phyloP scores from a whole-genome alignment of 805 yeast genomes.

The baker's yeast (Saccharomyces cerevisiae) region DNA sequence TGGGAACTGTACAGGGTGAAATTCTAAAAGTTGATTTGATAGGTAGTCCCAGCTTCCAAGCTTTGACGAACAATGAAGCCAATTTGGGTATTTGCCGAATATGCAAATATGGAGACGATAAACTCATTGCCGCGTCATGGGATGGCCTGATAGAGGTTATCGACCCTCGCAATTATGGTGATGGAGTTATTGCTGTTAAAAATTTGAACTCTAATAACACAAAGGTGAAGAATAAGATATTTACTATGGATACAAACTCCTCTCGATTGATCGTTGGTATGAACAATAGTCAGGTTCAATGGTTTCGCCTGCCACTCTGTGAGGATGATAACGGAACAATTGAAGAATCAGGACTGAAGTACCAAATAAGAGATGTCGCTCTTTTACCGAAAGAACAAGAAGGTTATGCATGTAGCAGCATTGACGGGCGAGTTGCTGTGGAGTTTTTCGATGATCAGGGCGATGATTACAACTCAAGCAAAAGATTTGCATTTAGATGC shows the following conservation, averaged over 20 bases:
- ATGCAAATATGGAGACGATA: slow-evolving; percentile 10
- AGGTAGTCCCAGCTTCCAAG: slow-evolving; percentile 33
- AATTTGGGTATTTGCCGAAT: slow-evolving; percentile 33
- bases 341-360: slow-evolving; percentile 54
- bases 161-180: slow-evolving; percentile 29
- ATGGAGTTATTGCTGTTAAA: slow-evolving; percentile 14
- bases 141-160: slow-evolving; percentile 43
- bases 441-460: slow-evolving; percentile 49
- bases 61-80: slow-evolving; percentile 30
- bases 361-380: slow-evolving; percentile 51
- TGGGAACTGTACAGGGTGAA: slow-evolving; percentile 50
- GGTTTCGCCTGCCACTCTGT: slow-evolving; percentile 12
- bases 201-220: slow-evolving; percentile 2
- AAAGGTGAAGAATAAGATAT: slow-evolving; percentile 24
- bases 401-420: slow-evolving; percentile 61
- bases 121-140: slow-evolving; percentile 54
- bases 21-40: slow-evolving; percentile 41
- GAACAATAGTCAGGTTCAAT: slow-evolving; percentile 40
- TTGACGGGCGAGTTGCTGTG: slow-evolving; percentile 78
- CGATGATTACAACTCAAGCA: slow-evolving; percentile 19
- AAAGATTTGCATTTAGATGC: slow-evolving; percentile 72
- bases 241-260: slow-evolving; percentile 50
- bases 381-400: slow-evolving; percentile 42
- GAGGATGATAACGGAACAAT: slow-evolving; percentile 1
- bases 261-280: slow-evolving; percentile 45